Evolutionary conservation across 2,329 filamentous ascomycete genomes (phyloP).

Genomic region (Epichloe sp.): DNA sequence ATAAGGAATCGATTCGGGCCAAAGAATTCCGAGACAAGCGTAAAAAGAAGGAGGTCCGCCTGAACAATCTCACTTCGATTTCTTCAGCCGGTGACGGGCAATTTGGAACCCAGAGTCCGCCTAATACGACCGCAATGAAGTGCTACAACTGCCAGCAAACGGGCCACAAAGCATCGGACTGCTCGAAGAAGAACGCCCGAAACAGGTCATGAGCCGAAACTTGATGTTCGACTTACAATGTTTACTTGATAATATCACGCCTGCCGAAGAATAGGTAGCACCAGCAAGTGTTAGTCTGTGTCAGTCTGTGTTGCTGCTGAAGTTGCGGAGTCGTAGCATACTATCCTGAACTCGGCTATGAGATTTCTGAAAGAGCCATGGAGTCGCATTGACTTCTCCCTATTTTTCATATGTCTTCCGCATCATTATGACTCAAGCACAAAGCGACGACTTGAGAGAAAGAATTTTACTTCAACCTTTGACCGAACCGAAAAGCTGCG

Average conservation of each 20-base stretch:
- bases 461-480: neutral
- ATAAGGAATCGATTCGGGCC: slow-evolving; percentile 17
- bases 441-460: neutral
- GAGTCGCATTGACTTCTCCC: neutral
- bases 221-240: neutral
- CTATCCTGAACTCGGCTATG: neutral
- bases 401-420: neutral
- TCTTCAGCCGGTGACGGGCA: slow-evolving; percentile 27
- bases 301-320: neutral
- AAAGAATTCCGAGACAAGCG: slow-evolving; percentile 44
- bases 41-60: slow-evolving; percentile 52
- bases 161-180: slow-evolving; percentile 47
- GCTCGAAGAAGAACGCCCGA: slow-evolving; percentile 24
- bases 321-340: neutral
- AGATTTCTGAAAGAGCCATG: neutral
- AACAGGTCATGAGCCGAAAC: neutral
- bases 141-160: slow-evolving; percentile 50
- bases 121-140: slow-evolving; percentile 18
- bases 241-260: neutral
- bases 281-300: neutral
- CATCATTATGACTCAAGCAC: neutral
- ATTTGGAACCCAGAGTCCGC: slow-evolving; percentile 7
- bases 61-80: slow-evolving; percentile 50
- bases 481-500: neutral
- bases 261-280: neutral